Evolutionary conservation across 768 basidiomycete species (phyloP).

Genomic region (Lyophyllum decastes): DNA sequence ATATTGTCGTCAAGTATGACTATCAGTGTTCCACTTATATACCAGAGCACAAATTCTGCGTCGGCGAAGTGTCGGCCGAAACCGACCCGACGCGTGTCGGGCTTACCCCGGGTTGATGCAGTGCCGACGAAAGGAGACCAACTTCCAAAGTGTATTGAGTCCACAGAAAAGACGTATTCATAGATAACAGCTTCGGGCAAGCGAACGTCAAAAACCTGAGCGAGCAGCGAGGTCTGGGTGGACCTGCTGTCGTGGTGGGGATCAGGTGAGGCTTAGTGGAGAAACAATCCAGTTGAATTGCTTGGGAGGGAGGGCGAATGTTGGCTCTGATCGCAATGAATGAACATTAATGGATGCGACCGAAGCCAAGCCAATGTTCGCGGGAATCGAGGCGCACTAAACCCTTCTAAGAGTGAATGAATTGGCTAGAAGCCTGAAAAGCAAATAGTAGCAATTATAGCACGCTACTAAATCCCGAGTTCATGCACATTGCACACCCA

Average conservation of each 20-base stretch:
- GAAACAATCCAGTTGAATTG: too few relatives aligned
- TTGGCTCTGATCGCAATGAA: not conserved
- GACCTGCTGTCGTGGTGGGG: too few relatives aligned
- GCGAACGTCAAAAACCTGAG: not conserved
- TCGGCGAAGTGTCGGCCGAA: not conserved
- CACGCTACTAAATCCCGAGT: too few relatives aligned
- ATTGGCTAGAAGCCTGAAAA: not conserved
- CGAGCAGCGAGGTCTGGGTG: too few relatives aligned
- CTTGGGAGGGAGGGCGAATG: too few relatives aligned
- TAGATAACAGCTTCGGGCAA: not conserved
- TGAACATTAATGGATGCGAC: not conserved
- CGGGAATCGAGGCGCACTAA: not conserved
- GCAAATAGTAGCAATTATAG: not conserved
- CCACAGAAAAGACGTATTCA: not conserved
- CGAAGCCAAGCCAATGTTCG: not conserved
- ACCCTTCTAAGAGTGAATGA: not conserved
- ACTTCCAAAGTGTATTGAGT: not conserved
- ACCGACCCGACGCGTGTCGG: not conserved
- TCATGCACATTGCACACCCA: too few relatives aligned
- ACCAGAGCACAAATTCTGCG: not conserved
- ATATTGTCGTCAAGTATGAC: not conserved
- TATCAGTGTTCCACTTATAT: not conserved
- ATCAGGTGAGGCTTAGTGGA: too few relatives aligned
- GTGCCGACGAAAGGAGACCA: not conserved
- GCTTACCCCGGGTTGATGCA: not conserved